A percentile compares a stretch with the other conserved stretches of the same genome.
Conservation (phyloP, 768 basidiomycete species). For the Mycena alexandri region DNA sequence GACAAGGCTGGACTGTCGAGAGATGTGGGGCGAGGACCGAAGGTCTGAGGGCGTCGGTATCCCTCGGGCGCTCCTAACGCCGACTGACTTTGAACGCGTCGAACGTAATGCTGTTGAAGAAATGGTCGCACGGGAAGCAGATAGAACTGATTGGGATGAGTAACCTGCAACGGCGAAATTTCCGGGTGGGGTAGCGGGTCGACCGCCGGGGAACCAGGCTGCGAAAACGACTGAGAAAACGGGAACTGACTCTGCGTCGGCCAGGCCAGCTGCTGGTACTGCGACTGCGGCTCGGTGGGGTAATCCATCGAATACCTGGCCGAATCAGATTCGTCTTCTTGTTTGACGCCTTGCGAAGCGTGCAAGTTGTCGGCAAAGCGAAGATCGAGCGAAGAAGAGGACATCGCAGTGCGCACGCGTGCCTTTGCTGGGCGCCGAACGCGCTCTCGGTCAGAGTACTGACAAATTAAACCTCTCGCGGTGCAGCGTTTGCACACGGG, state of each 20-base stretch:
- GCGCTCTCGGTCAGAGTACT: conserved; percentile 55
- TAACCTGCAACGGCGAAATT: conserved; percentile 22
- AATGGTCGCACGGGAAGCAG: conserved; percentile 8
- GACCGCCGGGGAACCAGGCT: neutral
- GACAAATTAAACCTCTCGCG: conserved; percentile 62
- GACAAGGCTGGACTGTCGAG: conserved; percentile 30
- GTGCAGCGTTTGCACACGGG: conserved; percentile 66
- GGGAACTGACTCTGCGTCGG: neutral
- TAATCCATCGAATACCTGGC: conserved; percentile 7
- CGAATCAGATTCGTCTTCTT: conserved; percentile 15
- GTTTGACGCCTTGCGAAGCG: conserved; percentile 19
- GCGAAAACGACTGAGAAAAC: conserved; percentile 15
- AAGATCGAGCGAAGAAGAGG: conserved; percentile 44
- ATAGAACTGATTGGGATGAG: conserved; percentile 17
- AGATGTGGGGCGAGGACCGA: conserved; percentile 32
- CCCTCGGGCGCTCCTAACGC: conserved; percentile 34
- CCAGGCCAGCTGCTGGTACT: conserved; percentile 2
- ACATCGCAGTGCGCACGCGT: conserved; percentile 46
- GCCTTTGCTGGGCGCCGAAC: conserved; percentile 48
- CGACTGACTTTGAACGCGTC: conserved; percentile 45
- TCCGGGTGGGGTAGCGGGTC: neutral
- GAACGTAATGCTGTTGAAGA: conserved; percentile 38
- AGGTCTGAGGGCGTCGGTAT: conserved; percentile 13
- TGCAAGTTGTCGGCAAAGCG: conserved; percentile 32
- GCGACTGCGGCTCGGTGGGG: neutral